These are phyloP conservation scores for Hevea brasiliensis DNA, from an alignment of 345 rosid species.

Conservation along the genomic window DNA sequence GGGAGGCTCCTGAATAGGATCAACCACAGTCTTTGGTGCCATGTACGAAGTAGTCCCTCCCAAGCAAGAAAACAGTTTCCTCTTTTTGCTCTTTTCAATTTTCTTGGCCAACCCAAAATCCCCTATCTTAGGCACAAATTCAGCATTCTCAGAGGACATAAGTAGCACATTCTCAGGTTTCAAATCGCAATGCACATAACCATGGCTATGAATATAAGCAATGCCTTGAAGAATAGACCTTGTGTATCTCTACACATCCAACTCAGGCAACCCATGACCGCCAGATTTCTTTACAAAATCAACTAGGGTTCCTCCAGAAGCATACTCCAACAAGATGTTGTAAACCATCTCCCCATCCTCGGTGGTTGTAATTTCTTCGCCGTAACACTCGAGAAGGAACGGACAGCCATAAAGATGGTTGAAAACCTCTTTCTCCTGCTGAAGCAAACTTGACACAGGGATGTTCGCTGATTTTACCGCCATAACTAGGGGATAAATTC, in stretches of 20 bases:
- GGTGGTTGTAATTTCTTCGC: constrained; percentile 40
- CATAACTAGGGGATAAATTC: constrained; percentile 36
- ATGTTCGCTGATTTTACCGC: constrained; percentile 64
- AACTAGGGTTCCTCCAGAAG: constrained; percentile 62
- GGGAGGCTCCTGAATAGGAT: constrained; percentile 61
- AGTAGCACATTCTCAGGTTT: constrained; percentile 57
- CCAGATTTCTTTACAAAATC: constrained; percentile 33
- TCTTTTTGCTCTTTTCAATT: constrained; percentile 17
- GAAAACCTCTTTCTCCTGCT: constrained; percentile 51
- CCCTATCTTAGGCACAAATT: constrained; percentile 41
- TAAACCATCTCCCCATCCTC: constrained; percentile 41
- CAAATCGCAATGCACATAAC: constrained; percentile 68
- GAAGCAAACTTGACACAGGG: constrained; percentile 35
- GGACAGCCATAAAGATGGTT: constrained; percentile 42
- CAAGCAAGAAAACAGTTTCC: constrained; percentile 22
- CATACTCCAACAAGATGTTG: constrained; percentile 65
- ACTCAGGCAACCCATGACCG: constrained; percentile 45
- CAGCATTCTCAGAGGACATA: constrained; percentile 17
- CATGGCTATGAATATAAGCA: constrained; percentile 48
- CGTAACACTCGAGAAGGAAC: constrained; percentile 51
- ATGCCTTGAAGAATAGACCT: constrained; percentile 57
- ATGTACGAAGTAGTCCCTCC: constrained; percentile 77
- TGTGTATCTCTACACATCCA: constrained; percentile 43
- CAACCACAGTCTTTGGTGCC: constrained; percentile 72
- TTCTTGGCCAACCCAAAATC: constrained; percentile 76